Evolutionary conservation across 371 early-diverging fungal species (phyloP).

Genomic region (Rhizomucor pusillus): DNA sequence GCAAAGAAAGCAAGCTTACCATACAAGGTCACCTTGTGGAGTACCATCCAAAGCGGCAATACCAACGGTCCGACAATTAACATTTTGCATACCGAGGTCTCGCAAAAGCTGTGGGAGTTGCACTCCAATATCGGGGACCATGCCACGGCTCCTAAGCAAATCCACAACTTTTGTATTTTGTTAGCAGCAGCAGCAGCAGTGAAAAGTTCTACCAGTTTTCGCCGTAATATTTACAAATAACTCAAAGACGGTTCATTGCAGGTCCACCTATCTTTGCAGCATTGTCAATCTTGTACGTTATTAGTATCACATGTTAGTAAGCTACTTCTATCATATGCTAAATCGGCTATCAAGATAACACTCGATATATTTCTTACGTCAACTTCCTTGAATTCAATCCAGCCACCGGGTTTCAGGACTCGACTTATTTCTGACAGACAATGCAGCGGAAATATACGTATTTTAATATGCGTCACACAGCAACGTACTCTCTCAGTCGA

Average conservation of each 20-base stretch:
- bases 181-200: too few relatives aligned
- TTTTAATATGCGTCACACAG: background rate
- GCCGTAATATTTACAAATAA: too few relatives aligned
- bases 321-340: too few relatives aligned
- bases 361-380: conserved; percentile 24
- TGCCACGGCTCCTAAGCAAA: background rate
- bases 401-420: background rate
- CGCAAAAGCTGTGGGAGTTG: background rate
- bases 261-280: background rate
- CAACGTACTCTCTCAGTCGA: background rate
- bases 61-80: background rate
- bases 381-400: background rate
- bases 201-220: too few relatives aligned
- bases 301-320: too few relatives aligned
- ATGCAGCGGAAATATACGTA: background rate
- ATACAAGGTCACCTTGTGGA: background rate
- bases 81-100: background rate
- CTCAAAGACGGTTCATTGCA: too few relatives aligned
- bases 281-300: background rate
- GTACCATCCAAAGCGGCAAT: conserved; percentile 1
- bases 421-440: background rate
- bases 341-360: too few relatives aligned
- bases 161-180: too few relatives aligned
- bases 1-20: background rate
- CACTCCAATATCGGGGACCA: background rate